Base-by-base conservation (phyloP, 331 rosid genomes). In the Arachis monticola region DNA sequence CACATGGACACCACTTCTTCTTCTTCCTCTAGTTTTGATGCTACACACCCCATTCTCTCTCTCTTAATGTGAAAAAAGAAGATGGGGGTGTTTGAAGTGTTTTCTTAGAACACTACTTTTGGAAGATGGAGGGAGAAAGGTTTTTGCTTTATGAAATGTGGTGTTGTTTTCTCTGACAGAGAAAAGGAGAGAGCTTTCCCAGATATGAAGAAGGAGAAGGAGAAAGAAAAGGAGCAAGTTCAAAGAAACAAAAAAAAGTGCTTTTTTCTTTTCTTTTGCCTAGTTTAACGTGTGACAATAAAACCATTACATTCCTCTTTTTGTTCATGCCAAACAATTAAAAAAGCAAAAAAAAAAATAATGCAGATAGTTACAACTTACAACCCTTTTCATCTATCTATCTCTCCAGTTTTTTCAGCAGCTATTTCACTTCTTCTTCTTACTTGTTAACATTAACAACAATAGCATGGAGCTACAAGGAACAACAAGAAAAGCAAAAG, bases 1-100 rank as follows among this genome's bases (percentile, higher is more conserved):
- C 99, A 95, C 10, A 95, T 90, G 30, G 88, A 69, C 1, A 95
- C 93, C 0, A 89, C 97, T 81, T 82, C 92, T 64, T 83, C 93
- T 79, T 90, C 97, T 17, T 88, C 99, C 93, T 87, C 99, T 67
- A 95, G 95, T 85, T 90, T 95, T 22, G 99, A 95, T 38, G 97
- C 92, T 48, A 88, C 96, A 84, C 99, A 92, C 0, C 99, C 97
- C 97, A 90, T 94, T 92, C 53, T 85, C 77, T 70, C 80, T 8
- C 50, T 8, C 10, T 9, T 9, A 48, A 48, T 48, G 14, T 48
- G n/a, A 48, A 46, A 8, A 2, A 27, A 46, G 11, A 50, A 50
- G 55, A 9, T 12, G 14, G 6, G 57, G 7, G 7, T 11, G 22
- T 11, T 61, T 38, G 4, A 38, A 5, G 69, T 3, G 48, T 72